These are phyloP conservation scores for Fraxinus angustifolia DNA, from an alignment of 305 asterid species.

Conservation along the genomic window DNA sequence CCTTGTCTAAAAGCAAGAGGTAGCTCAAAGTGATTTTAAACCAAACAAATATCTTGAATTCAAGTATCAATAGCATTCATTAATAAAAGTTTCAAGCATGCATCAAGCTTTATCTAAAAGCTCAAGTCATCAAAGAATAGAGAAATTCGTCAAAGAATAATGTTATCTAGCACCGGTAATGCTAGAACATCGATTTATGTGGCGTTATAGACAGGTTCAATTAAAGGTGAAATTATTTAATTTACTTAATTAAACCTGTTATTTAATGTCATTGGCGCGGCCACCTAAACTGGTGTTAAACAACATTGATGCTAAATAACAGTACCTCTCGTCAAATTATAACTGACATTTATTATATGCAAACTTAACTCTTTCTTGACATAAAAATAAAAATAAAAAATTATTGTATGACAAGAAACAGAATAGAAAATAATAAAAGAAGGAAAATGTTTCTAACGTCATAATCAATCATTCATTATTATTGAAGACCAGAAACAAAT, in stretches of 20 bases:
- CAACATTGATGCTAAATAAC: no score
- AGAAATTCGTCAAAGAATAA: not conserved
- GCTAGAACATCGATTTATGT: no score
- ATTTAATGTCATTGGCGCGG: no score
- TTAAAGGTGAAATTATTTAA: no score
- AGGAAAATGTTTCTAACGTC: not conserved
- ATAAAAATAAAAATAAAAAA: not conserved
- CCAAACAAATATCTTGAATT: not conserved
- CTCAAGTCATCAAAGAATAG: not conserved
- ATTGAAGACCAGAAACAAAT: constrained; percentile 18
- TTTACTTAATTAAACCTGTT: no score
- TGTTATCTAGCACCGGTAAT: no score
- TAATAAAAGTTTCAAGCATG: not conserved
- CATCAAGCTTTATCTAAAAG: not conserved
- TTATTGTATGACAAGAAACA: not conserved
- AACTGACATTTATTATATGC: not conserved
- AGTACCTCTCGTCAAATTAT: not conserved
- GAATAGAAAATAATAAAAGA: not conserved
- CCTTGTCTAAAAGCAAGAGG: not conserved
- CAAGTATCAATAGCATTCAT: not conserved
- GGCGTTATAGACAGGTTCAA: no score
- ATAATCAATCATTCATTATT: not conserved
- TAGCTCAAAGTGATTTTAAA: no score
- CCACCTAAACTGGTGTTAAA: no score
- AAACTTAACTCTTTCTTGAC: not conserved